Evolutionary conservation across 2,329 filamentous ascomycete species (phyloP), one percentile per base, ranked within the genome.

Genomic region (Colletotrichum sp.): DNA sequence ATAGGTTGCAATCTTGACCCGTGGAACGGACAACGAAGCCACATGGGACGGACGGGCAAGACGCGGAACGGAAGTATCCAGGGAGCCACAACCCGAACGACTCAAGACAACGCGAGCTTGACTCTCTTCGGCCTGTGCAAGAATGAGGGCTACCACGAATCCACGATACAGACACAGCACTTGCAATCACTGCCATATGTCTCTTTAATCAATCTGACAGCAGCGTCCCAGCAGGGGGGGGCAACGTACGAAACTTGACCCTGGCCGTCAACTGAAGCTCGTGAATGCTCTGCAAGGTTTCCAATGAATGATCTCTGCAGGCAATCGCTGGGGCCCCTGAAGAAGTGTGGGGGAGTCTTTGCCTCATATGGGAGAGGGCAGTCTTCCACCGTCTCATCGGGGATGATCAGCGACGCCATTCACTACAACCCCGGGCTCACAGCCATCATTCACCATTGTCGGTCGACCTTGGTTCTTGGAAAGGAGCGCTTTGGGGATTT

Each of bases 261-360:
- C 39, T 26, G 36, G 64, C 60, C 39, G 28, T 52, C 62, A 16
- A 68, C 44, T 36, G 26, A 75, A 63, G 73, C 64, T 69, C 70
- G 70, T 65, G 73, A 64, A 62, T 55, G n/a, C 62, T 52, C 24
- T 67, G 28, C 72, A 55, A 63, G 72, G 52, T 68, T 72, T 26
- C 36, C 36, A 65, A 60, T 73, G 70, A 73, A 76, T 73, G 64
- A 76, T 76, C 64, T 76, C 64, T 76, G 57, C 64, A 68, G 57
- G 70, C 57, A 57, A 69, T 76, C 44, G 73, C 70, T n/a, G 24
- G 64, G 73, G 39, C 64, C 73, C 70, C 73, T 69, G 55, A 52
- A 49, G 59, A 32, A 24, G 72, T 63, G 69, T 64, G 72, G 63
- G 72, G 73, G 73, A 67, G 60, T 24, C 68, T 67, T 75, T 71